Base-by-base conservation (phyloP, 2,329 filamentous ascomycete species). In the Berkeleyomyces rouxiae region DNA sequence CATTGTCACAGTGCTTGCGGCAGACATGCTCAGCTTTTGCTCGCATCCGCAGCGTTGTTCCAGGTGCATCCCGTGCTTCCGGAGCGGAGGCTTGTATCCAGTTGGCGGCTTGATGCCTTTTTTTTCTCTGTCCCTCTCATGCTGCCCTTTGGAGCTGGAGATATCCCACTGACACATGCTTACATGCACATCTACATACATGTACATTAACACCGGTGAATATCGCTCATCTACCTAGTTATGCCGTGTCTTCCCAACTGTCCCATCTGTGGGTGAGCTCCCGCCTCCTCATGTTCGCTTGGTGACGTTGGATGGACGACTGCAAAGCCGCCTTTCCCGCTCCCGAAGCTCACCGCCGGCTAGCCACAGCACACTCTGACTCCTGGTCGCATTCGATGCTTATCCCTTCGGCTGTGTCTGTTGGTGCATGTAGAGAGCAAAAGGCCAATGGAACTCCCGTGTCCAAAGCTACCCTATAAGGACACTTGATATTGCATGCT, bases 331-430 rank as follows among this genome's bases (percentile, higher is more conserved):
- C 46, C 46, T 6, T 39, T 55, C 31, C 33, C 37, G 10, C 37
- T 55, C 37, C n/a, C 33, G 58, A 43, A 42, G 46, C 58, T 59
- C 58, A 59, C 58, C 58, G 58, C 58, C 58, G 58, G 58, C 36
- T 42, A 59, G 40, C 58, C 42, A 37, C 58, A 59, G 58, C 43
- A 46, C 33, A 37, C 51, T 11, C 51, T 55, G 33, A 13, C 51
- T 37, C 37, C 36, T 55, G 51, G 31, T 37, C 37, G 51, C 51
- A n/a, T 55, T 55, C 23, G 13, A 39, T 55, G 51, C 51, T 55
- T 55, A 55, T 23, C 23, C 51, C 37, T 33, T 16, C 60, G 37
- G 4, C 46, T 53, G 23, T 36, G 23, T 53, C 31, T 39, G 11
- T 39, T 55, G 13, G 51, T 39, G 31, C 7, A 9, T 11, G 13